A percentile compares a stretch with the other conserved stretches of the same genome.
These are phyloP conservation scores for Aspergillus flavus DNA, from an alignment of 2,329 filamentous ascomycete species.

Conservation along the genomic window DNA sequence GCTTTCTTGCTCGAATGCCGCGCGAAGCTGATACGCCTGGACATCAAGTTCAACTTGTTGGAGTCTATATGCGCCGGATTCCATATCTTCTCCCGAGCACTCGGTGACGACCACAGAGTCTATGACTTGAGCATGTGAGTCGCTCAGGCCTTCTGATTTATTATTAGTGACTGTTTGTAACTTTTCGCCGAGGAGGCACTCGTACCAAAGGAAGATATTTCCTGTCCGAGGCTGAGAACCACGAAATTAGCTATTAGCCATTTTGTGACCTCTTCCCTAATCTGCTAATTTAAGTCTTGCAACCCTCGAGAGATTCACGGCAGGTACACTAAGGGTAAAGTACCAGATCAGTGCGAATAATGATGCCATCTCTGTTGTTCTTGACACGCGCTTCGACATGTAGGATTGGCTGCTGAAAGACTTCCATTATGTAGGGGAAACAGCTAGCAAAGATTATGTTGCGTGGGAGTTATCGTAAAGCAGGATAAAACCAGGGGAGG, in stretches of 20 bases:
- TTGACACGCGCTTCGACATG: conserved; percentile 45
- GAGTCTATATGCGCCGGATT: conserved; percentile 32
- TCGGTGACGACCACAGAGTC: conserved; percentile 42
- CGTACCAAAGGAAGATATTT: conserved; percentile 35
- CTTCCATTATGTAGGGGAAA: conserved; percentile 8
- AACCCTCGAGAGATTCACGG: too few relatives aligned
- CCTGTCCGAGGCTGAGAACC: conserved; percentile 36
- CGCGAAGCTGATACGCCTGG: conserved; percentile 44
- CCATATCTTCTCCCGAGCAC: conserved; percentile 34
- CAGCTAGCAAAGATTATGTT: conserved; percentile 4
- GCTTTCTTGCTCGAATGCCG: conserved; percentile 23
- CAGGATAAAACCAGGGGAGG: not conserved
- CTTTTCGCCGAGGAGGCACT: not conserved
- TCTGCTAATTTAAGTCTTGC: conserved; percentile 22
- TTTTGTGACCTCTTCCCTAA: conserved; percentile 39
- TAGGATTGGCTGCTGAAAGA: conserved; percentile 32
- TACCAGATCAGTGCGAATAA: conserved; percentile 38
- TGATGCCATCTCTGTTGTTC: conserved; percentile 24
- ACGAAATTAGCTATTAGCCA: conserved; percentile 41
- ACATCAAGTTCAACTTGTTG: conserved; percentile 44
- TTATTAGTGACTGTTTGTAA: conserved; percentile 7
- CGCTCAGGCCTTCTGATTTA: conserved; percentile 27
- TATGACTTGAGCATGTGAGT: conserved; percentile 30
- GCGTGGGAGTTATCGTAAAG: not conserved
- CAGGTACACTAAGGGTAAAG: not conserved